These are phyloP conservation scores for Gomphus sp. DNA, from an alignment of 1,284 basidiomycete species.

Conservation along the genomic window DNA sequence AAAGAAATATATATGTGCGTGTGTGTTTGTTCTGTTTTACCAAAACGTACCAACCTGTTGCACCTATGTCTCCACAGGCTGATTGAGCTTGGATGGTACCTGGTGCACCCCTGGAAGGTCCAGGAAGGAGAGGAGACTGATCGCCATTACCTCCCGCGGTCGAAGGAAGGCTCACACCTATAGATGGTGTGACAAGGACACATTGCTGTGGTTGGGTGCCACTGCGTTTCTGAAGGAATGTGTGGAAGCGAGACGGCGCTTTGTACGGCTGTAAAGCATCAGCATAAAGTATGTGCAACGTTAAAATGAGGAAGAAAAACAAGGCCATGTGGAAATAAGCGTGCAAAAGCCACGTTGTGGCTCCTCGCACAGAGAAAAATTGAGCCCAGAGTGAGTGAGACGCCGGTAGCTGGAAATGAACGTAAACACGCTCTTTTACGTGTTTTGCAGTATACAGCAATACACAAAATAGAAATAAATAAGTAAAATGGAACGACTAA, in stretches of 20 bases:
- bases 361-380: neutral
- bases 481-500: neutral
- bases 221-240: neutral
- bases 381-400: neutral
- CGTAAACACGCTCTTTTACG: neutral
- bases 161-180: neutral
- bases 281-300: neutral
- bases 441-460: neutral
- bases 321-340: neutral
- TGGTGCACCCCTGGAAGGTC: constrained; percentile 2
- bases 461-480: too few relatives aligned
- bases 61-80: constrained; percentile 9
- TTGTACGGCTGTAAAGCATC: neutral
- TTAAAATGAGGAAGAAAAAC: neutral
- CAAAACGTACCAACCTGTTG: constrained; percentile 1
- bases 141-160: neutral
- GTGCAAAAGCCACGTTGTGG: neutral
- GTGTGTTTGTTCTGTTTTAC: neutral
- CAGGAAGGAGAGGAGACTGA: constrained; percentile 9
- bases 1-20: neutral
- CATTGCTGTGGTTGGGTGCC: neutral
- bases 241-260: neutral
- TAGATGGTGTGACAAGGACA: constrained; percentile 1
- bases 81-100: constrained; percentile 8
- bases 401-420: neutral